Evolutionary conservation across 2,329 filamentous ascomycete genomes (phyloP), one percentile per base, ranked within the genome.

Genomic region (Fusarium miscanthi): DNA sequence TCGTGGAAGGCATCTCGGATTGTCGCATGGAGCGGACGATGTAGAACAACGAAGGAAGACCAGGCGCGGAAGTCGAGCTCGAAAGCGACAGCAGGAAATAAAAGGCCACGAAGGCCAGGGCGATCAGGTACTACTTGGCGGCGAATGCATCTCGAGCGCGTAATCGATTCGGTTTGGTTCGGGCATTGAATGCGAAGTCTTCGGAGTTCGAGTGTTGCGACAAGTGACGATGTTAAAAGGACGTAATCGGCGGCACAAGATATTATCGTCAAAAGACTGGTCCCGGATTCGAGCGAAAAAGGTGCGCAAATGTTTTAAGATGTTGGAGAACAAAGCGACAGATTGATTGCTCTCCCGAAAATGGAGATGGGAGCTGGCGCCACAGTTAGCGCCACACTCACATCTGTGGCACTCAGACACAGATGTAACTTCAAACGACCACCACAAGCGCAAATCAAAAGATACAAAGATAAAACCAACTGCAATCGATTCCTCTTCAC

Each of bases 401-500:
- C 8, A 9, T 21, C 1, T 16, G 41, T n/a, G 38, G 31, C n/a
- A n/a, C 23, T 25, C 25, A 5, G 27, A 30, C 27, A 30, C 27
- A 30, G 27, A 8, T 8, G 6, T 7, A 30, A 30, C 43, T 35
- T 49, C 38, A 43, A 51, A 25, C 6, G 21, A 7, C 4, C 21
- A n/a, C 6, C 27, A 23, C 12, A 19, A 4, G 14, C 27, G 17
- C 23, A 37, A 42, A n/a, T 27, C 2, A 19, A 2, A 3, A 31
- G 11, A 1, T 5, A 57, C n/a, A 8, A 21, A 8, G 8, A 8
- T 2, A 13, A 46, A 46, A 69, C 1, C 0, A 13, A 25, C 19
- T 3, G 0, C 9, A 25, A 52, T 57, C 8, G 8, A 30, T 48
- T 46, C 19, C 3, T 11, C 3, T 38, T 0, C 0, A 5, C 2